Base-by-base conservation (phyloP, 2,329 filamentous ascomycete genomes). In the Colletotrichum caudatum region DNA sequence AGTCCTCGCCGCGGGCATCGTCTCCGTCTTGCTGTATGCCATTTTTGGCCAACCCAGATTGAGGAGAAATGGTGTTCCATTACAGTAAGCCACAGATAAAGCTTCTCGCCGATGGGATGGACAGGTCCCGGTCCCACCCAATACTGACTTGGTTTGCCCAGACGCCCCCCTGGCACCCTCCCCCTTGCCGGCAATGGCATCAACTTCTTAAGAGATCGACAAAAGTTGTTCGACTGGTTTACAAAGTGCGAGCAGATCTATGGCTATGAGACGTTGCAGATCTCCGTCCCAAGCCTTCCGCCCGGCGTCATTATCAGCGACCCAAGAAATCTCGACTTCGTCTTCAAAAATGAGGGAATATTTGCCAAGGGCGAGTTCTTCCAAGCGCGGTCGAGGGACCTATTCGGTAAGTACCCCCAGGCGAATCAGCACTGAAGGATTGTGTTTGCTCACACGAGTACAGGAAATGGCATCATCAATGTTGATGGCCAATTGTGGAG, bases 321-420 rank as follows among this genome's bases (percentile, higher is more conserved):
- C 74, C 89, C 90, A 1, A 82, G 81, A 68, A 90, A 90, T 73
- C 83, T 92, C 1, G 90, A 91, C 44, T 91, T 84, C 74, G 85
- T 92, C 39, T 86, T 91, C 75, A 89, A 86, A 77, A 84, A 90
- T 71, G 89, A 91, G 76, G 85, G 83, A 14, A 78, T 88, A 16
- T 91, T 92, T 75, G 82, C 85, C 57, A 92, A 92, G 76, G 90
- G 90, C 18, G 81, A 84, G 2, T 91, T 92, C 73, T 88, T 92
- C 76, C 89, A 88, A 74, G 80, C 81, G 23, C 84, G 89, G 48
- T 87, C 89, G 0, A 87, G 86, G 84, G 90, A 91, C 76, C 80
- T 92, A 0, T 92, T 92, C 72, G 90, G 73, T 74, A 9, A 33
- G 72, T 54, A 9, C n/a, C 18, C 41, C n/a, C 3, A 5, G 1